These are phyloP conservation scores for Pichia rugopelliculosa DNA, from an alignment of 805 yeast species.

Conservation along the genomic window DNA sequence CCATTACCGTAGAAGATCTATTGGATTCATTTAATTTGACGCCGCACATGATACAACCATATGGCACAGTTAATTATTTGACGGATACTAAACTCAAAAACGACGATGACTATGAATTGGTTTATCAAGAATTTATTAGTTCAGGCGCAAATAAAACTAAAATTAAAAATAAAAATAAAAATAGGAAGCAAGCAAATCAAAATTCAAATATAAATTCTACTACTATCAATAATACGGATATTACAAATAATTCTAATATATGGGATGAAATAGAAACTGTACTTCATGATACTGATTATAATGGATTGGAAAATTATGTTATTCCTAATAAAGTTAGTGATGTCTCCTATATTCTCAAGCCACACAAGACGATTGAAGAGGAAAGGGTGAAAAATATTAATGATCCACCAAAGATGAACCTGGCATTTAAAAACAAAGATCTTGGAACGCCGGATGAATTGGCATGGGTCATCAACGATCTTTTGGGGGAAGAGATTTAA, in stretches of 20 bases:
- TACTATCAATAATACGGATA: background rate
- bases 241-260: background rate
- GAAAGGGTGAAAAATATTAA: background rate
- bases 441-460: constrained; percentile 52
- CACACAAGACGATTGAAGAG: constrained; percentile 2
- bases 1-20: constrained; percentile 59
- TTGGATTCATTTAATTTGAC: constrained; percentile 54
- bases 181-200: background rate
- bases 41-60: constrained; percentile 64
- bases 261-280: constrained; percentile 3
- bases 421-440: constrained; percentile 22
- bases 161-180: background rate
- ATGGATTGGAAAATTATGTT: background rate
- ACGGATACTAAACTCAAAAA: constrained; percentile 44
- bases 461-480: constrained; percentile 63
- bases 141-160: background rate
- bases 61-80: constrained; percentile 51
- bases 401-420: constrained; percentile 10
- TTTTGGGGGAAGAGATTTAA: constrained; percentile 28
- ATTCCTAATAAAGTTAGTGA: constrained; percentile 19
- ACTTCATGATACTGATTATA: background rate
- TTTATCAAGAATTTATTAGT: constrained; percentile 8
- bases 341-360: constrained; percentile 24
- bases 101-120: constrained; percentile 39
- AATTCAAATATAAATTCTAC: background rate